Evolutionary conservation across 768 basidiomycete genomes (phyloP), one percentile per base, ranked within the genome.

Genomic region (Chlorophyllum brunneum): DNA sequence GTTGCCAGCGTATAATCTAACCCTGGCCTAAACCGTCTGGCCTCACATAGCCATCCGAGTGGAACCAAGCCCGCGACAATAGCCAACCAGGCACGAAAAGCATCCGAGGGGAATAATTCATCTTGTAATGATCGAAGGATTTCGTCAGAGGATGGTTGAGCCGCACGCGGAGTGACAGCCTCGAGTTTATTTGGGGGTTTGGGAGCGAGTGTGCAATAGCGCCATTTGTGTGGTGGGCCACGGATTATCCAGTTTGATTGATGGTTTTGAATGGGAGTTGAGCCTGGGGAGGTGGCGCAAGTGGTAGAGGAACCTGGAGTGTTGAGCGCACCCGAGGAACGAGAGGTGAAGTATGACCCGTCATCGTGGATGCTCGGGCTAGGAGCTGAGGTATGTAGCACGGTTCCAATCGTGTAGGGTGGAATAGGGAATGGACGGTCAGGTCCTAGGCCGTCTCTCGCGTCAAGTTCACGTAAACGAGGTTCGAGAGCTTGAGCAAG

Each of bases 1-100:
- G 89, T 88, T 45, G 95, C 95, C 2, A 98, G 81, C 37, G 94
- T 95, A 65, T 98, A 98, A 66, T 97, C 95, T 59, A 98, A 71
- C 1, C 94, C 95, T 0, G 93, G 92, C 54, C 95, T 74, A 68
- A 98, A 95, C 49, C 95, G 73, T 59, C 95, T 74, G 42, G 91
- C 92, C 70, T 92, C 86, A n/a, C 82, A 80, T 10, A 77, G 66
- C 67, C 88, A 81, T 36, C 82, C 76, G 61, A 89, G 67, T 18
- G 92, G 88, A 50, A 94, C 72, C 54, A 95, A 61, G 27, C 76
- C 73, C 39, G 86, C 84, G 39, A 95, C 81, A 45, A 80, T 74
- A 15, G 81, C 76, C 33, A 97, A 70, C 94, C 94, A 98, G n/a
- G 88, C 83, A 46, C 93, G 80, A 77, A 95, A 95, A n/a, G 91